phyloP scores from a whole-genome alignment of 495 filamentous ascomycete species.

The Podospora pseudoanserina region DNA sequence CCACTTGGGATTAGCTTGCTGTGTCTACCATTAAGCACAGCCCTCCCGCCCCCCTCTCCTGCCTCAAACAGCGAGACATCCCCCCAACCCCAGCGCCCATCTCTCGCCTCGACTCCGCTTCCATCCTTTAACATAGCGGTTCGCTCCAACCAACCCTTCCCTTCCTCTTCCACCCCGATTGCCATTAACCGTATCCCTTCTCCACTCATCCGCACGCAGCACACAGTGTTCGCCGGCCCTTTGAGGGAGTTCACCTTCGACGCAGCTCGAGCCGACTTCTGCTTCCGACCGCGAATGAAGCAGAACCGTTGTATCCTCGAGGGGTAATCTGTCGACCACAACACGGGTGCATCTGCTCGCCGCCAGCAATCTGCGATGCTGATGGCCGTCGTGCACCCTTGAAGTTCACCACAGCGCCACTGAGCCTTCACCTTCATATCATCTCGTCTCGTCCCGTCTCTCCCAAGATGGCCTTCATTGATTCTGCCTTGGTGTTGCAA shows the following conservation, averaged over 20 bases:
- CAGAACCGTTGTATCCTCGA: neutral
- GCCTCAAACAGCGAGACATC: slow-evolving; percentile 4
- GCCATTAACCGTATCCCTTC: slow-evolving; percentile 12
- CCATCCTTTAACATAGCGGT: slow-evolving; percentile 6
- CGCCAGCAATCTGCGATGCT: slow-evolving; percentile 21
- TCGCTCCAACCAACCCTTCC: slow-evolving; percentile 7
- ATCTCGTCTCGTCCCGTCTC: slow-evolving; percentile 9
- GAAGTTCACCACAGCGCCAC: slow-evolving; percentile 22
- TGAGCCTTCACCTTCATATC: slow-evolving; percentile 9
- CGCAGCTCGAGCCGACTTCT: neutral
- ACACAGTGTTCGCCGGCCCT: slow-evolving; percentile 8
- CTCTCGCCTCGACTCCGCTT: slow-evolving; percentile 18
- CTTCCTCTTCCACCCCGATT: slow-evolving; percentile 17
- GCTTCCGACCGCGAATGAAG: neutral
- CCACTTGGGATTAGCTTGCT: slow-evolving; percentile 2
- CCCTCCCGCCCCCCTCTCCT: slow-evolving; percentile 6
- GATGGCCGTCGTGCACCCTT: slow-evolving; percentile 30
- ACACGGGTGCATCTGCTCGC: slow-evolving; percentile 6
- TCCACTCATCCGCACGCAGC: neutral
- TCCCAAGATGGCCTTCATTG: slow-evolving; percentile 30
- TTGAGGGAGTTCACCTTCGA: slow-evolving; percentile 19
- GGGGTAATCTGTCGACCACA: slow-evolving; percentile 7
- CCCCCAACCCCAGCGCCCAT: slow-evolving; percentile 4
- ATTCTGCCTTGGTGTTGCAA: slow-evolving; percentile 25
- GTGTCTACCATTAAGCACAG: neutral